A percentile compares a stretch with the other conserved stretches of the same genome.
Evolutionary conservation across 1,284 basidiomycete genomes (phyloP).

Genomic region (Malassezia dermatis): DNA sequence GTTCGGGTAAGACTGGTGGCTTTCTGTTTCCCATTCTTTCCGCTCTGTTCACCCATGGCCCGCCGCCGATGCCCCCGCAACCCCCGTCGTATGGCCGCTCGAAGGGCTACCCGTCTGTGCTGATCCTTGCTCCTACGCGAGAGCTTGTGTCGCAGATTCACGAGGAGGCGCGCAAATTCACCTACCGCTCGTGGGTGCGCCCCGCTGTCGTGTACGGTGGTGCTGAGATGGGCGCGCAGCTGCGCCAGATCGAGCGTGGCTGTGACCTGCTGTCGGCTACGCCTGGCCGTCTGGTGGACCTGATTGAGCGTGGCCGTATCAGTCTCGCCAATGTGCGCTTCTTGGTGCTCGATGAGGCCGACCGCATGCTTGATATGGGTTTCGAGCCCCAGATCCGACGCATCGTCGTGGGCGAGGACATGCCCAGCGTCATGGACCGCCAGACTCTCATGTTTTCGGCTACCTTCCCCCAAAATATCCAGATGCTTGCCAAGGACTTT

Average conservation of each 20-base stretch:
- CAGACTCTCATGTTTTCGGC: slow-evolving; percentile 99
- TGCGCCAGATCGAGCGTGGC: slow-evolving; percentile 86
- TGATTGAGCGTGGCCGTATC: slow-evolving; percentile 96
- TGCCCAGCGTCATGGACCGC: slow-evolving; percentile 81
- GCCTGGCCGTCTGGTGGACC: slow-evolving; percentile 94
- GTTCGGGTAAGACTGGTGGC: slow-evolving; percentile 96
- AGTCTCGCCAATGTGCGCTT: slow-evolving; percentile 92
- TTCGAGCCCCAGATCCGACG: slow-evolving; percentile 98
- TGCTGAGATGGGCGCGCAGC: slow-evolving; percentile 90
- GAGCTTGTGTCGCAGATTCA: slow-evolving; percentile 99
- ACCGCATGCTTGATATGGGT: slow-evolving; percentile 99
- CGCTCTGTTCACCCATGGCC: slow-evolving; percentile 77
- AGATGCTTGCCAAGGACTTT: slow-evolving; percentile 90
- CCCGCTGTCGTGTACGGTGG: slow-evolving; percentile 98
- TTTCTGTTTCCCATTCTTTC: slow-evolving; percentile 99
- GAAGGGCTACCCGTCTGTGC: slow-evolving; percentile 88
- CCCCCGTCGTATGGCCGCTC: slow-evolving; percentile 58
- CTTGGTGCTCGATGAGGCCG: slow-evolving; percentile 96
- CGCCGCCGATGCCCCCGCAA: slow-evolving; percentile 58
- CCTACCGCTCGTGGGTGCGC: slow-evolving; percentile 97
- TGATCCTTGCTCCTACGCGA: slow-evolving; percentile 93
- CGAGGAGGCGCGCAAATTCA: slow-evolving; percentile 97
- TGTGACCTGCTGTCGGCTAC: slow-evolving; percentile 95
- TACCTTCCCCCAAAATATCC: slow-evolving; percentile 98
- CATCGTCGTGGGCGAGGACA: slow-evolving; percentile 96